phyloP scores from a whole-genome alignment of 495 filamentous ascomycete genomes.

The Elasticomyces elasticus region DNA sequence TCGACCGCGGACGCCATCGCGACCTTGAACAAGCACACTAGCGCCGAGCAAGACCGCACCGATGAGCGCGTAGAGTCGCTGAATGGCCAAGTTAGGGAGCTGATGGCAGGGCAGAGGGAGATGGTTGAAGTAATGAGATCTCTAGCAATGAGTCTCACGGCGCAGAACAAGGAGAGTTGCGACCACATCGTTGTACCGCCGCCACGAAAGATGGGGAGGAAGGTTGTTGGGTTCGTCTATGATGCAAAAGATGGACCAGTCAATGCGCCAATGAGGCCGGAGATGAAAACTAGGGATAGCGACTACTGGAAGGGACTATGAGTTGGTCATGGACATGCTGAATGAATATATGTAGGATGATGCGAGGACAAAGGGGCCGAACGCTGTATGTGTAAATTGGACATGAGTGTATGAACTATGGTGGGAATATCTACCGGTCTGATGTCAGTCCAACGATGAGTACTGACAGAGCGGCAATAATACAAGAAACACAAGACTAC shows the following conservation, averaged over 20 bases:
- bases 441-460: no score
- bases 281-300: no score
- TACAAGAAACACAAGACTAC: no score
- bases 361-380: no score
- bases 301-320: no score
- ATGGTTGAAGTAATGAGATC: conserved; percentile 16
- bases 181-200: conserved; percentile 21
- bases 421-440: no score
- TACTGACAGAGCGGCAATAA: no score
- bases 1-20: conserved; percentile 9
- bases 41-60: not conserved
- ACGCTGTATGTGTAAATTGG: no score
- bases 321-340: no score
- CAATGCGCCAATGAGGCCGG: not conserved
- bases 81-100: conserved; percentile 15
- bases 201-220: conserved; percentile 19
- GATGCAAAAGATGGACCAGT: conserved; percentile 14
- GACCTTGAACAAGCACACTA: not conserved
- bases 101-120: conserved; percentile 20
- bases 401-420: no score
- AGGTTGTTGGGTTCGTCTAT: conserved; percentile 23
- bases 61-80: conserved; percentile 9
- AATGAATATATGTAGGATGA: no score
- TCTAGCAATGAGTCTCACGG: conserved; percentile 8
- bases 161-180: conserved; percentile 7